Evolutionary conservation across 2,329 filamentous ascomycete species (phyloP).

Genomic region (Apiospora malaysiana): DNA sequence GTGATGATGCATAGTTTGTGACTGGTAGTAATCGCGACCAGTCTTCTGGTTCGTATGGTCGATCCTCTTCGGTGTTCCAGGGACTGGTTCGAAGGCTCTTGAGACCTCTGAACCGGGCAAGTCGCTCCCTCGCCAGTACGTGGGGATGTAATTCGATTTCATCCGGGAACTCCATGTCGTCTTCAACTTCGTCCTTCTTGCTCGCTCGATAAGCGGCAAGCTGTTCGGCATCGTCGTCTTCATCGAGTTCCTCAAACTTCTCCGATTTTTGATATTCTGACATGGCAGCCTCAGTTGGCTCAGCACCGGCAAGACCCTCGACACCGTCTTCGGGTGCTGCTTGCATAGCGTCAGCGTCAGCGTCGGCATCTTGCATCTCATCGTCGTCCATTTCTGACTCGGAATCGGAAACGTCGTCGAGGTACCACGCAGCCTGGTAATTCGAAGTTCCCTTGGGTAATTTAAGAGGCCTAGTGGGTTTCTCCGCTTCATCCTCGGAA

Average conservation of each 20-base stretch:
- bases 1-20: constrained; percentile 86
- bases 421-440: constrained; percentile 94
- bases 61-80: constrained; percentile 91
- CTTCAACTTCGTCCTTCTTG: constrained; percentile 80
- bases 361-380: constrained; percentile 51
- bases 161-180: constrained; percentile 95
- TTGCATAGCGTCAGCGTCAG: constrained; percentile 46
- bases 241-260: constrained; percentile 85
- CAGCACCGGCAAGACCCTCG: constrained; percentile 69
- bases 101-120: constrained; percentile 86
- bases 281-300: constrained; percentile 77
- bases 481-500: constrained; percentile 78
- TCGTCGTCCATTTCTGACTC: constrained; percentile 75
- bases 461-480: constrained; percentile 55
- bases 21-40: constrained; percentile 88
- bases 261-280: constrained; percentile 95
- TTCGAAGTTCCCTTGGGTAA: constrained; percentile 90
- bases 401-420: constrained; percentile 79
- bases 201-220: constrained; percentile 81
- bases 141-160: constrained; percentile 94
- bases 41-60: constrained; percentile 84
- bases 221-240: constrained; percentile 78
- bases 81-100: constrained; percentile 88
- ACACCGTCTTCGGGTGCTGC: constrained; percentile 82
- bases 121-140: constrained; percentile 82